Conservation (phyloP, 2,329 filamentous ascomycete species). For the Diaporthe eres region DNA sequence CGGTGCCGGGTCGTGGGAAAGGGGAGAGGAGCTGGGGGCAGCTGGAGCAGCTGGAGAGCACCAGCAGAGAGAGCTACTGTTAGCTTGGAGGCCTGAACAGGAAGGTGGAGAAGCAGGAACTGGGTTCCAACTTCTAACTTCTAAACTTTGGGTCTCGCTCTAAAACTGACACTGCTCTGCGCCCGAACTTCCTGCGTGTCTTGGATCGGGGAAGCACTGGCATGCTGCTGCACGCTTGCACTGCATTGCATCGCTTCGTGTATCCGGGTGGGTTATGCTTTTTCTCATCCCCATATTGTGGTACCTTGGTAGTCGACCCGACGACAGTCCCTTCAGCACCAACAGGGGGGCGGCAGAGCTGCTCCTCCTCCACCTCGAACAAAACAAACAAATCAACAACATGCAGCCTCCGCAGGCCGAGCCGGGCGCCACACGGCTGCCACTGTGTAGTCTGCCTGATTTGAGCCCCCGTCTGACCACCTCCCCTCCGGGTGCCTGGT, state of each 20-base stretch:
- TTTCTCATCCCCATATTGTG: not conserved
- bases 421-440: conserved; percentile 13
- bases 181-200: conserved; percentile 8
- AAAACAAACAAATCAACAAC: not conserved
- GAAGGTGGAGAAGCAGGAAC: conserved; percentile 29
- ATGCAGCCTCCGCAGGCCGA: not conserved
- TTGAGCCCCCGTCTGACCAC: conserved; percentile 14
- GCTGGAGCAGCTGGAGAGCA: conserved; percentile 18
- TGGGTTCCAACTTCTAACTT: conserved; percentile 17
- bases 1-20: conserved; percentile 18
- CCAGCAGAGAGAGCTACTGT: conserved; percentile 3
- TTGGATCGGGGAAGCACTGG: conserved; percentile 20
- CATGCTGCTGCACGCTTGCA: conserved; percentile 10
- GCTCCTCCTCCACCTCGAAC: not conserved
- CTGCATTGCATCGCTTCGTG: not conserved
- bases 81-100: conserved; percentile 32
- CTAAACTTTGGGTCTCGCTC: not conserved
- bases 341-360: not conserved
- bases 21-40: conserved; percentile 23
- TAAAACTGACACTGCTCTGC: not conserved
- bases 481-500: conserved; percentile 13
- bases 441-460: not conserved
- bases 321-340: not conserved
- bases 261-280: not conserved
- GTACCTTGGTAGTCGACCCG: too few relatives aligned